Evolutionary conservation across 768 basidiomycete genomes (phyloP).

Genomic region (Strobilomyces confusus): DNA sequence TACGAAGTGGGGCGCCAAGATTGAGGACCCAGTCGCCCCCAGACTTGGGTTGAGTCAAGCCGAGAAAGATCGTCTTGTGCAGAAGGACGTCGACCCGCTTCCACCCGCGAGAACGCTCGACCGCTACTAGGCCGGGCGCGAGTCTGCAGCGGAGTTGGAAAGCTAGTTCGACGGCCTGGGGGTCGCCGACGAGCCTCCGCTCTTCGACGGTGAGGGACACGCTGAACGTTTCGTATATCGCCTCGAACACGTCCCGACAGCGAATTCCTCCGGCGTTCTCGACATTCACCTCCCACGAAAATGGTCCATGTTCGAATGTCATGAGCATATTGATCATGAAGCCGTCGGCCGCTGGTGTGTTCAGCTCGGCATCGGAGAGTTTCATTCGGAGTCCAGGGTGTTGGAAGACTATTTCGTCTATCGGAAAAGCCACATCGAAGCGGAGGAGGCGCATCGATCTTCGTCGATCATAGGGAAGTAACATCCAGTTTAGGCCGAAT

Average conservation of each 20-base stretch:
- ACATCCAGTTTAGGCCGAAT: constrained; percentile 45
- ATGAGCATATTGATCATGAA: constrained; percentile 48
- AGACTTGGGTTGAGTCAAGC: constrained; percentile 38
- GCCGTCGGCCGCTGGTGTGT: constrained; percentile 42
- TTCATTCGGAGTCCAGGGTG: constrained; percentile 20
- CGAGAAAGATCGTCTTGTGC: constrained; percentile 51
- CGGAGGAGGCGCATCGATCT: constrained; percentile 36
- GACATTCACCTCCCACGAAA: constrained; percentile 40
- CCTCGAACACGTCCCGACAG: constrained; percentile 56
- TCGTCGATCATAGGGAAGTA: constrained; percentile 38
- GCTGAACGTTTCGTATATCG: constrained; percentile 49
- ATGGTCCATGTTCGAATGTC: constrained; percentile 33
- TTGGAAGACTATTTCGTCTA: constrained; percentile 29
- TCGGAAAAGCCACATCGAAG: constrained; percentile 49
- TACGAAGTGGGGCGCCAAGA: constrained; percentile 13
- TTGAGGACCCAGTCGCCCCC: constrained; percentile 37
- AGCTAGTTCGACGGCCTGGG: constrained; percentile 34
- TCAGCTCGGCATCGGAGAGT: constrained; percentile 37
- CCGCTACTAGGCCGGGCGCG: constrained; percentile 36
- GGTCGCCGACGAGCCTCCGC: constrained; percentile 29
- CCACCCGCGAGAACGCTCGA: constrained; percentile 23
- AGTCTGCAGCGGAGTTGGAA: constrained; percentile 18
- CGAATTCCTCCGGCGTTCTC: constrained; percentile 41
- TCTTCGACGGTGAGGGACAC: constrained; percentile 44
- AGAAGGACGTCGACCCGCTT: constrained; percentile 4